Evolutionary conservation across 2,329 filamentous ascomycete genomes (phyloP).

Genomic region (Grosmannia serpens): DNA sequence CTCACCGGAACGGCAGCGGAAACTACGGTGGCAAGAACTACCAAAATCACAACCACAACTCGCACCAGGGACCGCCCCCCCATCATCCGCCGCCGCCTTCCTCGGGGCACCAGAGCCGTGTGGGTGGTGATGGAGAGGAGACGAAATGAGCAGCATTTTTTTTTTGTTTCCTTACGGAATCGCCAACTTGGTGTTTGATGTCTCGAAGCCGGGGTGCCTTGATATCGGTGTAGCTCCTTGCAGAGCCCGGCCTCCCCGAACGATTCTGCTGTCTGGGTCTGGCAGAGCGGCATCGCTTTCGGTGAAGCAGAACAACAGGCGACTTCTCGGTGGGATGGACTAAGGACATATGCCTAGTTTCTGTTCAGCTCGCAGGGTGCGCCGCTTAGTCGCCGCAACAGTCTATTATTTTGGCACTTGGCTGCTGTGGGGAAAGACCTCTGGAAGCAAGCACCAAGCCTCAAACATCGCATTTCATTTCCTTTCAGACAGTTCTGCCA

Average conservation of each 20-base stretch:
- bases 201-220: neutral
- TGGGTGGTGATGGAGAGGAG: slow-evolving; percentile 30
- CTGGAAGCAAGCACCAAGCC: neutral
- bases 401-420: neutral
- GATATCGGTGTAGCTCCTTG: neutral
- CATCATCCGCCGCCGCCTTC: slow-evolving; percentile 23
- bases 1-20: slow-evolving; percentile 47
- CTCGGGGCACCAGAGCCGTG: slow-evolving; percentile 22
- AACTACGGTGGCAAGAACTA: slow-evolving; percentile 38
- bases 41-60: slow-evolving; percentile 25
- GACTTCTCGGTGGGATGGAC: neutral
- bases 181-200: neutral
- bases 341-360: neutral
- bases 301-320: neutral
- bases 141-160: slow-evolving; percentile 22
- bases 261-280: neutral
- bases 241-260: neutral
- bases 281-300: neutral
- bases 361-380: neutral
- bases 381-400: neutral
- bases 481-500: neutral
- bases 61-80: slow-evolving; percentile 6
- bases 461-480: neutral
- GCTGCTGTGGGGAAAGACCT: neutral
- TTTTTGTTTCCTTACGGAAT: neutral